Conservation (phyloP, 306 rosid species). For the Delonix regia region DNA sequence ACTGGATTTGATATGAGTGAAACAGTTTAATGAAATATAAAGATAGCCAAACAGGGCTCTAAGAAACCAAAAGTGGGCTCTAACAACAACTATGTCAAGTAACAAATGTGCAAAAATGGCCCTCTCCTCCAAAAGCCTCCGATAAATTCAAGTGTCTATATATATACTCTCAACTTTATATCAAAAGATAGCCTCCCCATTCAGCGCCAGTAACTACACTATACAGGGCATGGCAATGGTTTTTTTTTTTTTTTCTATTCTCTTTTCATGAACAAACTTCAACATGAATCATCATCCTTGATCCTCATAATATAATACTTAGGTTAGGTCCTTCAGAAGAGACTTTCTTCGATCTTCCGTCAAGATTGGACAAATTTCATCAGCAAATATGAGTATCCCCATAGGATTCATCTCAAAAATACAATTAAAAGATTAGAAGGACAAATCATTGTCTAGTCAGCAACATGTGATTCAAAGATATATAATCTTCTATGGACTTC, state of each 20-base stretch:
- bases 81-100: neutral
- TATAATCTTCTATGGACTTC: neutral
- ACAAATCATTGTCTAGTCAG: neutral
- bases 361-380: neutral
- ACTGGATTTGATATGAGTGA: neutral
- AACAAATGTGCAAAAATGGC: neutral
- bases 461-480: neutral
- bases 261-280: neutral
- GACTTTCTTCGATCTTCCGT: neutral
- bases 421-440: neutral
- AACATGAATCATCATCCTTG: neutral
- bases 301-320: neutral
- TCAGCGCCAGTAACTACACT: neutral
- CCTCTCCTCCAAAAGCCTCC: neutral
- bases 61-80: neutral
- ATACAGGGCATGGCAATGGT: no score
- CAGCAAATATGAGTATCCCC: neutral
- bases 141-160: neutral
- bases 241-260: no score
- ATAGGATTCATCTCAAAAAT: neutral
- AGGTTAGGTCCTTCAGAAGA: neutral
- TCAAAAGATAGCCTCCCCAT: neutral
- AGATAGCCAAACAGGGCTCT: neutral
- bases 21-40: neutral
- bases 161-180: neutral